These are phyloP conservation scores for Pseudocercospora pini-densiflorae DNA, from an alignment of 2,329 filamentous ascomycete genomes.

Conservation along the genomic window DNA sequence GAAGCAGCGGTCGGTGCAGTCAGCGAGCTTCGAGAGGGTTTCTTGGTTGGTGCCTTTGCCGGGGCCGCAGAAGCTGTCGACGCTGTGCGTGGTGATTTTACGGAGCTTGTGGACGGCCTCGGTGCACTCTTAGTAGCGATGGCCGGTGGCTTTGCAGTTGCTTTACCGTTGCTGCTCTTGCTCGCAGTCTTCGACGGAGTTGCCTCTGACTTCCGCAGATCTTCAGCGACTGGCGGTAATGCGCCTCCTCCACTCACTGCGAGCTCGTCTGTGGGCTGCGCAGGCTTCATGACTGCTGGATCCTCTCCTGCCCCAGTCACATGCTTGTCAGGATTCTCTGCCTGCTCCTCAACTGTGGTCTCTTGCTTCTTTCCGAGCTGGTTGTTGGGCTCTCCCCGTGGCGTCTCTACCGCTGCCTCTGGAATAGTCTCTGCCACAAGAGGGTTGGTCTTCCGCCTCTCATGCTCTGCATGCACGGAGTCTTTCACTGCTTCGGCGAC, in stretches of 20 bases:
- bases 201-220: constrained; percentile 27
- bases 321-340: constrained; percentile 51
- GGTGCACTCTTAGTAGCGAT: constrained; percentile 24
- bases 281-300: constrained; percentile 46
- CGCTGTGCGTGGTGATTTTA: constrained; percentile 22
- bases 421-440: constrained; percentile 46
- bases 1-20: constrained; percentile 42
- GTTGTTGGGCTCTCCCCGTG: constrained; percentile 35
- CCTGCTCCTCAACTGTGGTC: constrained; percentile 27
- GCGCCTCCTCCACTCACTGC: constrained; percentile 45
- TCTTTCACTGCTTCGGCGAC: constrained; percentile 45
- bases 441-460: constrained; percentile 43
- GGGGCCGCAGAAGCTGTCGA: constrained; percentile 14
- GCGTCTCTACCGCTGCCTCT: constrained; percentile 48
- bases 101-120: constrained; percentile 19
- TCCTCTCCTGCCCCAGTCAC: constrained; percentile 49
- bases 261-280: constrained; percentile 44
- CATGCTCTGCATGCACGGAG: constrained; percentile 46
- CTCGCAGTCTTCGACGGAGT: constrained; percentile 22
- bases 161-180: constrained; percentile 23
- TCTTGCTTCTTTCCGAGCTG: constrained; percentile 17
- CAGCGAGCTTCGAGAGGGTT: constrained; percentile 40
- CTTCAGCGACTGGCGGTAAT: constrained; percentile 39
- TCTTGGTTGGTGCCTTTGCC: constrained; percentile 28
- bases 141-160: constrained; percentile 19